Base-by-base conservation (phyloP, 306 rosid genomes). In the Quercus berberidifolia region DNA sequence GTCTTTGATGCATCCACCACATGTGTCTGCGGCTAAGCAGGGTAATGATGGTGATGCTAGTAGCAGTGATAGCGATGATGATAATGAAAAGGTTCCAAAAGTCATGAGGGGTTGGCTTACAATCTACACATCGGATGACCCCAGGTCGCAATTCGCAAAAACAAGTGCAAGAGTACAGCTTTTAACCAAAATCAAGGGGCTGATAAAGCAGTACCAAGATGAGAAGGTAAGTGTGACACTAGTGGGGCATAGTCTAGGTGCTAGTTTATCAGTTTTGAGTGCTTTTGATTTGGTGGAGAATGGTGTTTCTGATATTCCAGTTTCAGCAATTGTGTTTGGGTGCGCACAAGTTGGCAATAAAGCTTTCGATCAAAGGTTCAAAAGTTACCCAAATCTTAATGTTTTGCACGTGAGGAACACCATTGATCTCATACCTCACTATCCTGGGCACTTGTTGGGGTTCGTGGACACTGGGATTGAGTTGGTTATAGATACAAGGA, bases 81-180 rank as follows among this genome's bases (percentile, higher is more conserved):
- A 74, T 9, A 55, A 70, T 8, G 51, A 65, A 1, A 9, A 30
- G 1, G 41, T 51, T 13, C 92, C 90, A 0, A 89, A 82, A 68
- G 85, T 92, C 1, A 91, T 90, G 93, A 79, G 55, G 65, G 97
- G 95, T 14, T 92, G 97, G 97, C 82, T 90, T 0, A 81, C 87
- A 14, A 89, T 92, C 41, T 92, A 92, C 81, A 82, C 67, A 0
- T 90, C 92, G 0, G 74, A 80, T 2, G 86, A 90, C 62, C 77
- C 88, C 12, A 85, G 71, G 1, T 89, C 93, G 0, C 12, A 73
- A 0, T 92, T 89, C 74, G 83, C 89, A 0, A 90, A 87, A 78
- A 14, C 55, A 5, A 90, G 91, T 15, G 93, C 81, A 0, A 86
- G 95, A 81, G 54, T 71, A 0, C 93, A 92, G 35, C 78, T 92